Base-by-base conservation (phyloP, 2,329 filamentous ascomycete species). In the Venturia aucupariae region DNA sequence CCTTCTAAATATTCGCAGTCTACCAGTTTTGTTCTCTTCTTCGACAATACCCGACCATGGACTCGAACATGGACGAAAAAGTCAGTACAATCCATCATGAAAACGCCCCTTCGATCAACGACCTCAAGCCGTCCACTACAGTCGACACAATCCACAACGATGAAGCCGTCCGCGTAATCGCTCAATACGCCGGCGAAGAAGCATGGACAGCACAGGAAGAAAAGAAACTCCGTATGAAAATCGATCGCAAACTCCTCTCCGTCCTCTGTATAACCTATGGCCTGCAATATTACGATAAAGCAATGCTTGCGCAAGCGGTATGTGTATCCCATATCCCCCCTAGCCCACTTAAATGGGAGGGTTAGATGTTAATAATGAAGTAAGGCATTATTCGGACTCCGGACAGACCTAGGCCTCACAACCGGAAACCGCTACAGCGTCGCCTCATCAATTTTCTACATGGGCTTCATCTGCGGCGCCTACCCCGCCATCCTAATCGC, bases 271-370 rank as follows among this genome's bases (percentile, higher is more conserved):
- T 75, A 7, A 80, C 78, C 0, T 81, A 80, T 65, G 75, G 72
- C 0, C 70, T 81, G 22, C 78, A 80, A 67, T 81, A 80, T 65
- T 80, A 80, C 55, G 79, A 81, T 67, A 81, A 83, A 68, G 80
- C 80, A 2, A 82, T 84, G 78, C 70, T 84, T 19, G 79, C 76
- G 0, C 81, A 83, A 67, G 82, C 82, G 57, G 80, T 80, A 69
- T 7, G 7, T 38, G 65, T 30, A 13, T 15, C n/a, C 22, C 8
- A 4, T 6, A 48, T 42, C 7, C 44, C 22, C 42, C 32, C 7
- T 15, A 46, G 2, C 19, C 41, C n/a, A n/a, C n/a, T 8, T 10
- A 2, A 17, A 22, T n/a, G 7, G 17, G 22, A 8, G 8, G 24
- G 7, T 2, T 7, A 4, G 30, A 38, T n/a, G n/a, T n/a, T n/a